Base-by-base conservation (phyloP, 305 asterid species). In the Fraxinus paxiana region DNA sequence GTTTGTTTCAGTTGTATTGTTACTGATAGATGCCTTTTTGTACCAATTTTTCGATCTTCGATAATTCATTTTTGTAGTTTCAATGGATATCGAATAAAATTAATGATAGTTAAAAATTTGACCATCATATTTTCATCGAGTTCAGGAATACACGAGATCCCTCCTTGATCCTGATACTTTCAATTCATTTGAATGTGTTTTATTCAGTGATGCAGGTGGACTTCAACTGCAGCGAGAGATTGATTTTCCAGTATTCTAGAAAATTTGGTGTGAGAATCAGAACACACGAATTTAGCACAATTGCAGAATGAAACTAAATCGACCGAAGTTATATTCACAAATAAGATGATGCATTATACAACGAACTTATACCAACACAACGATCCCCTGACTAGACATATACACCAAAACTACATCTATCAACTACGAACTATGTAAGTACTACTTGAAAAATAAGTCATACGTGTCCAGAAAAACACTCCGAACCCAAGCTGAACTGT, bases 401-500 rank as follows among this genome's bases (percentile, higher is more conserved):
- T 61, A 9, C 71, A 20, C 71, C 31, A 61, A 61, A 24, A 61
- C 71, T 61, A 61, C n/a, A 77, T 79, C 79, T 78, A 80, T 43
- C 51, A 38, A 78, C 87, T 88, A 81, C 37, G 69, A 78, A 61
- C 69, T 59, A 18, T 59, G 79, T 76, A 83, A 81, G 79, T 85
- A 79, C 81, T 76, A 73, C 72, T 69, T 18, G 1, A 79, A 20
- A 77, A 83, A 78, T 26, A 71, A 79, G 78, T 30, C 78, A 65
- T 70, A 82, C 78, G 18, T 70, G 34, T 74, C 82, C 84, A 33
- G 34, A 61, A 82, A 38, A 71, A 37, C 48, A 54, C 74, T 69
- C 79, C 38, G 48, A 28, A 26, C 31, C 43, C 17, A 26, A 37
- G 18, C 34, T 74, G 13, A 70, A 73, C 79, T 1, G 76, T 77